Percentiles rank a stretch among this genome's conserved stretches.
Evolutionary conservation across 108 stramenopile species (phyloP).

Genomic region (Cyclotella atomus): DNA sequence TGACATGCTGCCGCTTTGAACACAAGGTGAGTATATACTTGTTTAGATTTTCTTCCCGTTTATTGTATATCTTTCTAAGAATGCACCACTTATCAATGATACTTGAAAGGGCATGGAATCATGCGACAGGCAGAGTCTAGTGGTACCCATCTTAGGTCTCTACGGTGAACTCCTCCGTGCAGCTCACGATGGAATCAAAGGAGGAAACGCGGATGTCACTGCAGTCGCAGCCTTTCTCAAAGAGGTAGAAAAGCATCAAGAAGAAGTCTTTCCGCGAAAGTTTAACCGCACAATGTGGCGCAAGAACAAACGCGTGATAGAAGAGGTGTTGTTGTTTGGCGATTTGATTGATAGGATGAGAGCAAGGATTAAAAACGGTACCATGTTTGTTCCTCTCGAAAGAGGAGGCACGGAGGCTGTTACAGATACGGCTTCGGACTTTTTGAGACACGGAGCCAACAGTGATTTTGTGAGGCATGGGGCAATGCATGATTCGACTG

Average conservation of each 20-base stretch:
- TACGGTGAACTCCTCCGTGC: slow-evolving; percentile 43
- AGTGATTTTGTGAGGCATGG: slow-evolving; percentile 17
- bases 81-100: background rate
- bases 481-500: background rate
- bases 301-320: slow-evolving; percentile 40
- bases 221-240: slow-evolving; percentile 38
- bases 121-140: slow-evolving; percentile 51
- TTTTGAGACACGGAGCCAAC: slow-evolving; percentile 3
- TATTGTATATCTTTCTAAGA: too few relatives aligned
- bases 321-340: slow-evolving; percentile 47
- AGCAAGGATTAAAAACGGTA: slow-evolving; percentile 28
- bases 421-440: background rate
- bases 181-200: slow-evolving; percentile 29
- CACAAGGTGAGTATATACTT: slow-evolving; percentile 28
- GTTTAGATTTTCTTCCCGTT: background rate
- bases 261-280: slow-evolving; percentile 37
- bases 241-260: slow-evolving; percentile 46
- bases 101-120: slow-evolving; percentile 19
- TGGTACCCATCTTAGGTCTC: slow-evolving; percentile 43
- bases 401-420: background rate
- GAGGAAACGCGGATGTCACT: slow-evolving; percentile 32
- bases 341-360: slow-evolving; percentile 53
- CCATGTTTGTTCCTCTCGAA: background rate
- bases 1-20: slow-evolving; percentile 49
- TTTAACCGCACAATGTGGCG: slow-evolving; percentile 46